These are phyloP conservation scores for Fusarium annulatum DNA, from an alignment of 2,329 filamentous ascomycete species.

Conservation along the genomic window DNA sequence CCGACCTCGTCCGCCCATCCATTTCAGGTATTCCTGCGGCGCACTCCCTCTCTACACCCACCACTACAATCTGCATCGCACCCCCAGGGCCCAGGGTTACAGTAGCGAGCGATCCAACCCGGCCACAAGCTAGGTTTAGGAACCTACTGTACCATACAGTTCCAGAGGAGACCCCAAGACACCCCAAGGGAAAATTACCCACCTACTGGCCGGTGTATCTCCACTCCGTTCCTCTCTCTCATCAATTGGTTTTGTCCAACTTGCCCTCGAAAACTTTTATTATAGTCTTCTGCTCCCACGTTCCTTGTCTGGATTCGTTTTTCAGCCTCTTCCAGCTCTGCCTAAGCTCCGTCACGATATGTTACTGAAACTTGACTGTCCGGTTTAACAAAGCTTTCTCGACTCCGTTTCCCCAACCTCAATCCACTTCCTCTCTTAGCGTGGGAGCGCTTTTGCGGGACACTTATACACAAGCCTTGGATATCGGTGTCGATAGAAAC, in stretches of 20 bases:
- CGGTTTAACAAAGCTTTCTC: slow-evolving; percentile 38
- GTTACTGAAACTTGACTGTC: slow-evolving; percentile 42
- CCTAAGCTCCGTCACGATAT: slow-evolving; percentile 42
- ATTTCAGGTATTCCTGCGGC: slow-evolving; percentile 39
- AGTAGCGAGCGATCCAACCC: slow-evolving; percentile 41
- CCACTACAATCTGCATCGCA: slow-evolving; percentile 20
- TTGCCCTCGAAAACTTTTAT: slow-evolving; percentile 49
- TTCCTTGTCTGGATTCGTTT: slow-evolving; percentile 27
- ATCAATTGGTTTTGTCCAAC: slow-evolving; percentile 48
- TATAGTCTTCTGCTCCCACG: slow-evolving; percentile 40
- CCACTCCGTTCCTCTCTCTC: slow-evolving; percentile 45
- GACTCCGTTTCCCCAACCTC: slow-evolving; percentile 35
- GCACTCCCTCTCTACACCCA: slow-evolving; percentile 32
- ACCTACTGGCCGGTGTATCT: slow-evolving; percentile 44
- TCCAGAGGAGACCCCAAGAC: slow-evolving; percentile 41
- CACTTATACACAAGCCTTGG: slow-evolving; percentile 39
- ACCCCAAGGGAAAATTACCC: slow-evolving; percentile 45
- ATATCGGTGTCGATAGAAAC: slow-evolving; percentile 28
- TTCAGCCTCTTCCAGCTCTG: slow-evolving; percentile 44
- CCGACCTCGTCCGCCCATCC: slow-evolving; percentile 45
- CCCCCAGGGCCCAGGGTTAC: slow-evolving; percentile 27
- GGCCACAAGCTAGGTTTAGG: slow-evolving; percentile 32
- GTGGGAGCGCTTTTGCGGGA: slow-evolving; percentile 31
- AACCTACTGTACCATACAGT: slow-evolving; percentile 32
- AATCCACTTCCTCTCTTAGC: slow-evolving; percentile 42